Evolutionary conservation across 192 early-diverging fungal species (phyloP).

Genomic region (Umbelopsis sp.): DNA sequence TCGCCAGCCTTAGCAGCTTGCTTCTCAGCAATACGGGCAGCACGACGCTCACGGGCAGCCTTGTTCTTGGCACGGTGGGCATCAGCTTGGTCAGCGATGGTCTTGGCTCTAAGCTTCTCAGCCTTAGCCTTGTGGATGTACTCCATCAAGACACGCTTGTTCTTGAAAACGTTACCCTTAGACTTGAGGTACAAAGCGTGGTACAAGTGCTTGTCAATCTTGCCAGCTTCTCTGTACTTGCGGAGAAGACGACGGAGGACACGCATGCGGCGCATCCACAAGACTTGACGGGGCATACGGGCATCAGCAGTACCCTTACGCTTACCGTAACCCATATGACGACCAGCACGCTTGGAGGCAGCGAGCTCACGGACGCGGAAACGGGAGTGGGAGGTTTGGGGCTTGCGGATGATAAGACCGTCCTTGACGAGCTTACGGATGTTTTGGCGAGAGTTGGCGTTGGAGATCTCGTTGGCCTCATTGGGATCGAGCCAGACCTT

Average conservation of each 20-base stretch:
- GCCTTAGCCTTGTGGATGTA: conserved; percentile 99
- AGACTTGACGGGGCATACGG: conserved; percentile 90
- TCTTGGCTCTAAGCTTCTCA: conserved; percentile 91
- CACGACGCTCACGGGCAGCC: conserved; percentile 91
- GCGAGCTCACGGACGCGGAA: conserved; percentile 90
- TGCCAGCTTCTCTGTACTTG: conserved; percentile 96
- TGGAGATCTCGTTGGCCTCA: conserved; percentile 91
- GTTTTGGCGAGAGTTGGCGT: conserved; percentile 97
- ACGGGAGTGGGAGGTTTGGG: conserved; percentile 81
- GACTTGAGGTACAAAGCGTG: conserved; percentile 95
- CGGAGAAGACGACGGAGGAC: conserved; percentile 91
- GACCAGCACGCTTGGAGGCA: conserved; percentile 94
- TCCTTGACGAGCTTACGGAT: conserved; percentile 97
- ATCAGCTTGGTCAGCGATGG: conserved; percentile 94
- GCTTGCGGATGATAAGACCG: conserved; percentile 96
- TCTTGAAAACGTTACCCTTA: conserved; percentile 99
- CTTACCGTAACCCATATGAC: conserved; percentile 93
- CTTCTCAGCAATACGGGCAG: conserved; percentile 86
- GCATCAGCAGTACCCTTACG: conserved; percentile 94
- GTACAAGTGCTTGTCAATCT: conserved; percentile 98
- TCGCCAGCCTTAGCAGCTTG: conserved; percentile 22
- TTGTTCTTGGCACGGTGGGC: conserved; percentile 95
- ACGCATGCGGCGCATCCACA: conserved; percentile 98
- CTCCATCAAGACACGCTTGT: conserved; percentile 99
- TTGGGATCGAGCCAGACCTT: conserved; percentile 99